These are phyloP conservation scores for Silene latifolia DNA, from an alignment of 148 eudicot genomes.

Conservation along the genomic window DNA sequence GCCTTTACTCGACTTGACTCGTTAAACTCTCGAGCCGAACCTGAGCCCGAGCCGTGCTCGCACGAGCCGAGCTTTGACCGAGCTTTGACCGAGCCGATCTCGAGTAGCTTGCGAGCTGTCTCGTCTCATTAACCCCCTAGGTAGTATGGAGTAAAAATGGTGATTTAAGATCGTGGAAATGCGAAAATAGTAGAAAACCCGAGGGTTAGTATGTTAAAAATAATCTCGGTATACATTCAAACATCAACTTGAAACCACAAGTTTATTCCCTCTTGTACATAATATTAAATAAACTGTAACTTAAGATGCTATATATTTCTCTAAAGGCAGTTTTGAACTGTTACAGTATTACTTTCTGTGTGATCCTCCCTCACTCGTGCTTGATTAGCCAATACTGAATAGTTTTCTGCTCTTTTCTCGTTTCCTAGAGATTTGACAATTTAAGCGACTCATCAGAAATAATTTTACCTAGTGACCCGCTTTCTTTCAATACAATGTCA, in stretches of 20 bases:
- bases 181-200: neutral
- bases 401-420: neutral
- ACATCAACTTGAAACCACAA: neutral
- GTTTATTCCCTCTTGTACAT: neutral
- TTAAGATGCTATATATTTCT: neutral
- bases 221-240: conserved; percentile 11
- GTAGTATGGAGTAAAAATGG: too few relatives aligned
- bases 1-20: too few relatives aligned
- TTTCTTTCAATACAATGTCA: conserved; percentile 39
- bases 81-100: too few relatives aligned
- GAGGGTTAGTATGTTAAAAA: neutral
- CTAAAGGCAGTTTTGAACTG: neutral
- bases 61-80: too few relatives aligned
- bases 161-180: conserved; percentile 36
- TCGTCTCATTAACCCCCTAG: too few relatives aligned
- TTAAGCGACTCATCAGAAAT: conserved; percentile 37
- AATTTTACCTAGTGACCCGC: conserved; percentile 35
- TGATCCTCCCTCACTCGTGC: neutral
- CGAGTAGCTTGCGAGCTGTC: too few relatives aligned
- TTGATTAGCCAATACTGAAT: neutral
- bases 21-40: too few relatives aligned
- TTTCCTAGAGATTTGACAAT: conserved; percentile 21
- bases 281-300: neutral
- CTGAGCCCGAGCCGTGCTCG: too few relatives aligned
- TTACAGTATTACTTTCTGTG: neutral